Conservation (phyloP, 2,329 filamentous ascomycete species). For the Fusarium tricinctum region DNA sequence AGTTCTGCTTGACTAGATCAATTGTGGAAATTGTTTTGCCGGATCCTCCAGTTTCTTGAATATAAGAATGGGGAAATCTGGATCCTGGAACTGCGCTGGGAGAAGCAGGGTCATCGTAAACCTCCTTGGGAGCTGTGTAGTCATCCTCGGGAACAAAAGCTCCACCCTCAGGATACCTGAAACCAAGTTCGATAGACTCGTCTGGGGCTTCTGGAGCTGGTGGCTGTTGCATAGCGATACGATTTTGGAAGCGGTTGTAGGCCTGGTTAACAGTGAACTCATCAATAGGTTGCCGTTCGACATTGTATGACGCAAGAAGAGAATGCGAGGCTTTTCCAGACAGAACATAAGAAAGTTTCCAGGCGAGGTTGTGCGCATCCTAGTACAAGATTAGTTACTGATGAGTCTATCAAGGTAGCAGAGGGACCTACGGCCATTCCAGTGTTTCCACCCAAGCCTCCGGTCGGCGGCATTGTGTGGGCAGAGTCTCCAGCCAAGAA, state of each 20-base stretch:
- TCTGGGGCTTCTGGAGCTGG: slow-evolving; percentile 3
- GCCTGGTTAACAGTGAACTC: not conserved
- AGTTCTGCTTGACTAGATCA: not conserved
- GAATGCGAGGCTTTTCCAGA: slow-evolving; percentile 1
- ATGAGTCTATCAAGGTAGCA: not conserved
- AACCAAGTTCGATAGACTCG: not conserved
- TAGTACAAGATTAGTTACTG: not conserved
- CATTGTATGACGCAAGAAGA: slow-evolving; percentile 2
- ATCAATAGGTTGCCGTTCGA: not conserved
- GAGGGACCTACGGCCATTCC: not conserved
- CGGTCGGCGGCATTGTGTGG: not conserved
- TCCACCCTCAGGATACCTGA: not conserved
- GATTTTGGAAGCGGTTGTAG: slow-evolving; percentile 3
- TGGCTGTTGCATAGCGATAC: not conserved
- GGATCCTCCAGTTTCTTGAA: not conserved
- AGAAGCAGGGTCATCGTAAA: not conserved
- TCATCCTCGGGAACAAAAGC: slow-evolving; percentile 1
- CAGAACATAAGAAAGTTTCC: slow-evolving; percentile 3
- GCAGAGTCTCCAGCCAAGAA: slow-evolving; percentile 7
- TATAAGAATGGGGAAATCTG: slow-evolving; percentile 3
- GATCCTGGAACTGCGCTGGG: not conserved
- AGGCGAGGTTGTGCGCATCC: slow-evolving; percentile 4
- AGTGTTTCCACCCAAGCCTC: slow-evolving; percentile 1
- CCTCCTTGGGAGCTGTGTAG: not conserved
- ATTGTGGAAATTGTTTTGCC: not conserved